phyloP scores from a whole-genome alignment of 345 rosid genomes.

The Syzygium jambos region DNA sequence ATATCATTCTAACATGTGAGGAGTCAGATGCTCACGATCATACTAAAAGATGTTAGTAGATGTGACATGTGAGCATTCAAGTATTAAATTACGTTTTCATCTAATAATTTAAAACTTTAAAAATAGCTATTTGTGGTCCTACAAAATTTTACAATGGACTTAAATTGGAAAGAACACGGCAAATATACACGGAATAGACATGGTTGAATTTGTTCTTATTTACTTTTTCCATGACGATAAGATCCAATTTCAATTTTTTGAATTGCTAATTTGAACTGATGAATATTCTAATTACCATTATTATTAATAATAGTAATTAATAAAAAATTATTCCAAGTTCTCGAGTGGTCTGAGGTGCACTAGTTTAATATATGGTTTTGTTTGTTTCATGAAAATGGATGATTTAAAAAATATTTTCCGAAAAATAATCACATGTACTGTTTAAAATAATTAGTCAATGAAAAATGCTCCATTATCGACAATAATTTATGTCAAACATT shows the following conservation, averaged over 20 bases:
- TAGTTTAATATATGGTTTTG: background rate
- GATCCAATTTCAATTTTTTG: too few relatives aligned
- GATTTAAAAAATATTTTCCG: background rate
- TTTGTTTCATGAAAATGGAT: background rate
- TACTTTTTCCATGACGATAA: too few relatives aligned
- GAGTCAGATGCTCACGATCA: background rate
- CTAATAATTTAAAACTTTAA: too few relatives aligned
- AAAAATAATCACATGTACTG: background rate
- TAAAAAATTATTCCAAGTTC: background rate
- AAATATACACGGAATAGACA: too few relatives aligned
- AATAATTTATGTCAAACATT: background rate
- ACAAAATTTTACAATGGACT: too few relatives aligned
- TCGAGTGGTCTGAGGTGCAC: background rate
- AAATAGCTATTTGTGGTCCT: background rate
- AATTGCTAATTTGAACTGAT: too few relatives aligned
- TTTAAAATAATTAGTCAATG: background rate
- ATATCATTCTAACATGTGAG: background rate
- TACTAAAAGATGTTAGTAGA: too few relatives aligned
- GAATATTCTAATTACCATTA: too few relatives aligned
- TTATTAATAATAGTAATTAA: background rate
- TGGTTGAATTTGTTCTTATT: too few relatives aligned
- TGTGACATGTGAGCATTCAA: too few relatives aligned
- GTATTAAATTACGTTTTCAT: too few relatives aligned
- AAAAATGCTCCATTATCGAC: background rate
- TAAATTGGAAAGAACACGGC: too few relatives aligned